Conservation (phyloP, 225 moss, liverwort and hornwort species). For the Marchantia paleacea region DNA sequence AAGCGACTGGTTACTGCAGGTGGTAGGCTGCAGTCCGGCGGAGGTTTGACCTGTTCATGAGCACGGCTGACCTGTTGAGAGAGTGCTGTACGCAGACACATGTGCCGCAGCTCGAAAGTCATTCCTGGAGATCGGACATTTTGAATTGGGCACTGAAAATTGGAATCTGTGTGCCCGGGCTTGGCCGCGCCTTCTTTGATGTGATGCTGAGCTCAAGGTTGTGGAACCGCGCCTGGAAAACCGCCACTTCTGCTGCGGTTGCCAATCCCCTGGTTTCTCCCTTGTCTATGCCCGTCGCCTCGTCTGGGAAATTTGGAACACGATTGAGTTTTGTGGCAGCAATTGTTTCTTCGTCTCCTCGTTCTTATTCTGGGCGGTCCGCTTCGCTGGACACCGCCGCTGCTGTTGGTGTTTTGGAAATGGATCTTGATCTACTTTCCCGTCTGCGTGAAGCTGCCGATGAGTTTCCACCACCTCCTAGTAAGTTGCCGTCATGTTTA, state of each 20-base stretch:
- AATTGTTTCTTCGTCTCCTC: background rate
- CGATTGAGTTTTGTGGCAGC: background rate
- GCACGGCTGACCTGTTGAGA: background rate
- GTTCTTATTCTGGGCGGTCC: background rate
- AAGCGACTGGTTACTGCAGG: background rate
- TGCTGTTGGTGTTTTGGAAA: background rate
- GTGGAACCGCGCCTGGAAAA: background rate
- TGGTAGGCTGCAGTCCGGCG: background rate
- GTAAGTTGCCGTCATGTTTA: constrained; percentile 11
- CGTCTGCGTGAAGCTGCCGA: constrained; percentile 23
- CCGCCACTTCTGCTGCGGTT: background rate
- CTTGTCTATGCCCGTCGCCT: background rate
- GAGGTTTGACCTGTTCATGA: background rate
- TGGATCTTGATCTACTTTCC: constrained; percentile 24
- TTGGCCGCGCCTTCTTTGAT: background rate
- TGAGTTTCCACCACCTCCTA: constrained; percentile 36
- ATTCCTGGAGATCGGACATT: no score
- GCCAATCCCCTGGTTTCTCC: background rate
- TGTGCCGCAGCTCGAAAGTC: no score
- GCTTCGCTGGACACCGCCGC: background rate
- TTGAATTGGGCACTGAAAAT: background rate
- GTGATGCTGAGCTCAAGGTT: constrained; percentile 2
- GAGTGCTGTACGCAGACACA: no score
- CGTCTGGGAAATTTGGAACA: background rate
- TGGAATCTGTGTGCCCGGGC: no score